Evolutionary conservation across 805 yeast genomes (phyloP).

Genomic region (Wickerhamiella qilinensis): DNA sequence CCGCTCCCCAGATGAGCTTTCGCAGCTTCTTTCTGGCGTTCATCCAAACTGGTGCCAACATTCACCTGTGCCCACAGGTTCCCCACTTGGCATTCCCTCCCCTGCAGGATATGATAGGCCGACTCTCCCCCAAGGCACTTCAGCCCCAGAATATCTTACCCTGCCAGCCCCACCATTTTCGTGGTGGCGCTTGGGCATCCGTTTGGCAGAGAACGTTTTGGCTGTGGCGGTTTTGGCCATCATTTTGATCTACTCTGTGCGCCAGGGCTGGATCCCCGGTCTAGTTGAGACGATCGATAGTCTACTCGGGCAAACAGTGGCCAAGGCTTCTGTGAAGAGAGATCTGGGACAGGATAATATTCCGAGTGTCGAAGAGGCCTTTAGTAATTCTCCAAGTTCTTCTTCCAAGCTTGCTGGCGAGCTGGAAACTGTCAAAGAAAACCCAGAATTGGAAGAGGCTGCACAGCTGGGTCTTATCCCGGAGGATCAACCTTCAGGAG

Average conservation of each 20-base stretch:
- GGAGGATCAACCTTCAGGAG: too few relatives aligned
- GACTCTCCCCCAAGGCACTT: constrained; percentile 7
- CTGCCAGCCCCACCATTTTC: constrained; percentile 1
- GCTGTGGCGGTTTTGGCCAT: constrained; percentile 21
- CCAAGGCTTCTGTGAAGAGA: too few relatives aligned
- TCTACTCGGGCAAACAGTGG: not conserved
- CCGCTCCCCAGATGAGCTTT: constrained; percentile 4
- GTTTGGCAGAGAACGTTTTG: constrained; percentile 27
- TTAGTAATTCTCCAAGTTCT: too few relatives aligned
- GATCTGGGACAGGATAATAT: too few relatives aligned
- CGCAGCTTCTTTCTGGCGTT: constrained; percentile 14
- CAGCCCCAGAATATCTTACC: constrained; percentile 6
- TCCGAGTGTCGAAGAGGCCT: too few relatives aligned
- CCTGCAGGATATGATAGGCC: not conserved
- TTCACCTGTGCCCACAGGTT: not conserved
- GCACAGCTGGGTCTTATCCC: too few relatives aligned
- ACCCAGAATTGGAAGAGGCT: too few relatives aligned
- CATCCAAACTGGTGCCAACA: constrained; percentile 15
- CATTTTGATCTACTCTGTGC: constrained; percentile 4
- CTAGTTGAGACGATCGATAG: constrained; percentile 2
- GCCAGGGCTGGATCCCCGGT: constrained; percentile 10
- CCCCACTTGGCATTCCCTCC: not conserved
- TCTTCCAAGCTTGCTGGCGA: too few relatives aligned
- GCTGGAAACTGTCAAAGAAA: too few relatives aligned
- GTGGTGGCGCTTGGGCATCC: constrained; percentile 10